A percentile compares a stretch with the other conserved stretches of the same genome.
Conservation (phyloP, 305 asterid genomes). For the Ajuga reptans region DNA sequence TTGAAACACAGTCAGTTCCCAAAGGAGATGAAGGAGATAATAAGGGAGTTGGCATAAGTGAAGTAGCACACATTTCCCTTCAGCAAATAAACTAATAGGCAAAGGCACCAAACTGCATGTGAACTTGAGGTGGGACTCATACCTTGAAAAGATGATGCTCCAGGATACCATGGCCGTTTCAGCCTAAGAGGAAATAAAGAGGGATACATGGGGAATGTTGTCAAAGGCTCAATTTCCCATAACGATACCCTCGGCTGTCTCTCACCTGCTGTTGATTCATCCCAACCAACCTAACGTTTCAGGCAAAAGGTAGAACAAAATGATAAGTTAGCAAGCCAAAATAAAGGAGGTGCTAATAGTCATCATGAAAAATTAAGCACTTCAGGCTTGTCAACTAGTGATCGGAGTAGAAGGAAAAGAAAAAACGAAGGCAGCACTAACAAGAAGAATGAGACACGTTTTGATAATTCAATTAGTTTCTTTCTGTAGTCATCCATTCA, state of each 20-base stretch:
- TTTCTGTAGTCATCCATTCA: neutral
- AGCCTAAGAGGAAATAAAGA: slow-evolving; percentile 79
- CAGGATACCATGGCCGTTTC: slow-evolving; percentile 96
- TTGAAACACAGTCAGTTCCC: neutral
- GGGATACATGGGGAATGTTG: slow-evolving; percentile 95
- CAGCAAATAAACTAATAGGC: neutral
- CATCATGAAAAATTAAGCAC: neutral
- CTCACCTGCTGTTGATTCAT: slow-evolving; percentile 96
- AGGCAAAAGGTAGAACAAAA: neutral
- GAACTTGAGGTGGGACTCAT: slow-evolving; percentile 11
- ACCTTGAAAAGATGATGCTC: slow-evolving; percentile 90
- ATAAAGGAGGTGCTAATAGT: neutral
- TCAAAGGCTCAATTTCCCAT: slow-evolving; percentile 97
- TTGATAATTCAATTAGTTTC: neutral
- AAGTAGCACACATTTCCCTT: neutral
- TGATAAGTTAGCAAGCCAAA: neutral
- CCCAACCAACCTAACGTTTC: slow-evolving; percentile 87
- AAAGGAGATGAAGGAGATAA: neutral
- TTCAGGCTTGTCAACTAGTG: neutral
- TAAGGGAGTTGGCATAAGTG: neutral
- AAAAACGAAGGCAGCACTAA: neutral
- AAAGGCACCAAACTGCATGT: neutral
- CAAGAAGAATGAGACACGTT: neutral
- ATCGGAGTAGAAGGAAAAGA: neutral
- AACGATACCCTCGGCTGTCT: slow-evolving; percentile 88